A percentile compares a stretch with the other conserved stretches of the same genome.
These are phyloP conservation scores for Apiospora kogelbergensis DNA, from an alignment of 2,329 filamentous ascomycete species.

Conservation along the genomic window DNA sequence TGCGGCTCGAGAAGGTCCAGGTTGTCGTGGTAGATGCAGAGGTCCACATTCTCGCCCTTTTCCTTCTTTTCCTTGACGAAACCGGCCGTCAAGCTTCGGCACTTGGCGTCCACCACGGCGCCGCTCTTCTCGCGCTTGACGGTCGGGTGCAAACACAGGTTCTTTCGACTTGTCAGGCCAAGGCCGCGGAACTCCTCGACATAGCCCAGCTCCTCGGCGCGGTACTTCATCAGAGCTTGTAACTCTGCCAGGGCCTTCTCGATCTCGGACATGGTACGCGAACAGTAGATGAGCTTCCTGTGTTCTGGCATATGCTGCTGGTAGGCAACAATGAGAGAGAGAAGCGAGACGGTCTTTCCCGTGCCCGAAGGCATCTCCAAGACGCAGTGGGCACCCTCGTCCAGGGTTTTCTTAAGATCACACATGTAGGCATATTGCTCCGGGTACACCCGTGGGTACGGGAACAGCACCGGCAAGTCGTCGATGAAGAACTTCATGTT, in stretches of 20 bases:
- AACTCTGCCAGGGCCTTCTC: constrained; percentile 94
- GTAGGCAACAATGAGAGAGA: constrained; percentile 95
- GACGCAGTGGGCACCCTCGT: constrained; percentile 92
- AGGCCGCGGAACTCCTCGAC: constrained; percentile 92
- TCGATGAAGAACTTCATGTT: constrained; percentile 81
- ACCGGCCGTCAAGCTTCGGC: constrained; percentile 90
- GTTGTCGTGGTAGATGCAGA: constrained; percentile 98
- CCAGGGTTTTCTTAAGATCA: constrained; percentile 84
- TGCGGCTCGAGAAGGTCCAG: constrained; percentile 92
- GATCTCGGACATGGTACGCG: constrained; percentile 99
- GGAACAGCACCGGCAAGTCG: constrained; percentile 44
- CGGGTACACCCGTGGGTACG: constrained; percentile 45
- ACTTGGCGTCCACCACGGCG: constrained; percentile 89
- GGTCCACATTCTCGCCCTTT: constrained; percentile 86
- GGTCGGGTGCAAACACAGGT: constrained; percentile 91
- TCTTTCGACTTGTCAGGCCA: constrained; percentile 94
- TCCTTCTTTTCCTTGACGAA: constrained; percentile 99
- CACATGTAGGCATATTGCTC: constrained; percentile 82
- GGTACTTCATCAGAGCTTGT: constrained; percentile 92
- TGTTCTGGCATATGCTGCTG: constrained; percentile 92
- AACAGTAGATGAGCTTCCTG: constrained; percentile 97
- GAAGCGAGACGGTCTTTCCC: constrained; percentile 91
- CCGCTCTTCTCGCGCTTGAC: constrained; percentile 97
- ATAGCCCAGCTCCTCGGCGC: constrained; percentile 81
- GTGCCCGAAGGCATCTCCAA: constrained; percentile 99